These are phyloP conservation scores for Ogataea paradorogensis DNA, from an alignment of 805 yeast genomes.

Conservation along the genomic window DNA sequence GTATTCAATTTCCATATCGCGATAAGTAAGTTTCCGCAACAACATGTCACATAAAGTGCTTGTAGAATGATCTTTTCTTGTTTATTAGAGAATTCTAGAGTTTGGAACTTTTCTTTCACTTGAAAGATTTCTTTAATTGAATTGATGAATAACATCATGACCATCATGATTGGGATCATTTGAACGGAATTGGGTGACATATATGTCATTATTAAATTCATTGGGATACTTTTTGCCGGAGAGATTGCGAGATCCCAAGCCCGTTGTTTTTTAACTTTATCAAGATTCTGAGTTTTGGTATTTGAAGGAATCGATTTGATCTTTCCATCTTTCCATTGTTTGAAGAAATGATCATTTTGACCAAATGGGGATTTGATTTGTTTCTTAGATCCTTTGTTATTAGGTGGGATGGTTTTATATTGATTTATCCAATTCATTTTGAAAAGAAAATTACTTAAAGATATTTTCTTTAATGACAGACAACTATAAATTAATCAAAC, in stretches of 20 bases:
- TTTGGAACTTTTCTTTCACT: conserved; percentile 52
- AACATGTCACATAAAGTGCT: conserved; percentile 33
- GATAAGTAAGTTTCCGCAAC: conserved; percentile 56
- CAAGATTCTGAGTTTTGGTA: conserved; percentile 24
- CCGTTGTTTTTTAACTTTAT: conserved; percentile 50
- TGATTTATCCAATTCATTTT: conserved; percentile 10
- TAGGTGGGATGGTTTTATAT: conserved; percentile 3
- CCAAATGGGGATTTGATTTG: conserved; percentile 20
- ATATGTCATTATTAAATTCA: conserved; percentile 86
- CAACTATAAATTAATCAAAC: conserved; percentile 45
- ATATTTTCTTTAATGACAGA: conserved; percentile 17
- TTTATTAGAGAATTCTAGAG: conserved; percentile 19
- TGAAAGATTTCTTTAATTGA: conserved; percentile 71
- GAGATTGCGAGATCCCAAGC: conserved; percentile 85
- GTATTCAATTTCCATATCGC: conserved; percentile 82
- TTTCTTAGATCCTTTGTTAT: conserved; percentile 2
- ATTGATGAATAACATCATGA: conserved; percentile 74
- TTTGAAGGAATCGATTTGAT: conserved; percentile 1
- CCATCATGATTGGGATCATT: conserved; percentile 87
- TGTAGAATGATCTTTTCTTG: conserved; percentile 28
- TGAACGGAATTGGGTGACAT: conserved; percentile 91
- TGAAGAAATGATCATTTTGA: conserved; percentile 17
- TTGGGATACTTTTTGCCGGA: conserved; percentile 83
- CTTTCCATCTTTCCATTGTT: conserved; percentile 15
- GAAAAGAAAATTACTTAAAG: neutral